phyloP scores from a whole-genome alignment of 2,329 filamentous ascomycete species.

The Monosporascus sp. region DNA sequence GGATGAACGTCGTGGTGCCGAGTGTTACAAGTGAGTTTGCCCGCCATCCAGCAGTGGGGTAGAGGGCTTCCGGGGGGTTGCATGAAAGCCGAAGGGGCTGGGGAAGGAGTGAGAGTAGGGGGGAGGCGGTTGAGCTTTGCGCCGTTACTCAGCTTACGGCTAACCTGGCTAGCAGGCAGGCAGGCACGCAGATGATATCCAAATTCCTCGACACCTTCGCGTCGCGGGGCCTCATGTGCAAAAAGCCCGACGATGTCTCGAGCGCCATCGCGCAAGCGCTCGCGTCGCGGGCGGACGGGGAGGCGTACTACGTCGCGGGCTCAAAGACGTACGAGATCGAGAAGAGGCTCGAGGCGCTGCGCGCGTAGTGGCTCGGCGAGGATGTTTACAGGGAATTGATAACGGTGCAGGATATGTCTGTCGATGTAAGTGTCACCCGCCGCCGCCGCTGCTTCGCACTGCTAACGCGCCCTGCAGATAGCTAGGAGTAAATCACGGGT shows the following conservation, averaged over 20 bases:
- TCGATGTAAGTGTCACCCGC: not conserved
- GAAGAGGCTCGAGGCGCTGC: not conserved
- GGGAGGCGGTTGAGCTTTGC: not conserved
- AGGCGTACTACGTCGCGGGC: conserved; percentile 1
- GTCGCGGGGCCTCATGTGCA: not conserved
- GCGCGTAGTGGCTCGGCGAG: not conserved
- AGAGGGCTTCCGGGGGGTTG: no score
- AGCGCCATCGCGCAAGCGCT: not conserved
- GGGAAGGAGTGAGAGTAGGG: not conserved
- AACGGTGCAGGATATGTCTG: not conserved
- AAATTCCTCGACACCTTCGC: not conserved
- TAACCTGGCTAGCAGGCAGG: no score
- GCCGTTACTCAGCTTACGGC: not conserved
- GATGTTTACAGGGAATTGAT: not conserved
- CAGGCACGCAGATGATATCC: conserved; percentile 1
- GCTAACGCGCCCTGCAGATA: not conserved
- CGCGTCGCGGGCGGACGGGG: not conserved
- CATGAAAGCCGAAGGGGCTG: no score
- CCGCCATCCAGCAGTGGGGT: not conserved
- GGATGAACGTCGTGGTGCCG: conserved; percentile 1
- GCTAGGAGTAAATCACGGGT: no score
- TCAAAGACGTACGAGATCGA: conserved; percentile 2
- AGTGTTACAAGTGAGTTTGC: not conserved
- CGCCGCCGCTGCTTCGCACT: not conserved
- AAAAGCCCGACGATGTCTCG: conserved; percentile 1